phyloP scores from a whole-genome alignment of 2,329 filamentous ascomycete species.

The Cryphonectria carpinicola region DNA sequence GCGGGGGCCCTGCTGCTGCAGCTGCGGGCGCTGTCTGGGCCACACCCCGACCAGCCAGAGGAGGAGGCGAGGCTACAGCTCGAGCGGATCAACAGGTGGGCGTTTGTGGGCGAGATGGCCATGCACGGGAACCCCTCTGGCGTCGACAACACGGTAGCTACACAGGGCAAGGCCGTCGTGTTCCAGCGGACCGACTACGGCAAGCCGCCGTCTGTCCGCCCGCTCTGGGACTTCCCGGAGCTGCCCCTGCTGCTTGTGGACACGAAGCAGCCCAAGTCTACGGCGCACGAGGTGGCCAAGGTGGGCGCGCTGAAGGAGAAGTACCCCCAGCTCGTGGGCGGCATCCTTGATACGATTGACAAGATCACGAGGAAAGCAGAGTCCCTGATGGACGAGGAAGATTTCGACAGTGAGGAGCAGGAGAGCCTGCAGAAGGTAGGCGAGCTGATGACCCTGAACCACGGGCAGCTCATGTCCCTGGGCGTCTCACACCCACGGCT shows the following conservation, averaged over 20 bases:
- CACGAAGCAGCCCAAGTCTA: conserved; percentile 86
- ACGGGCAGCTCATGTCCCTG: conserved; percentile 86
- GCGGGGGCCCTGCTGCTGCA: conserved; percentile 84
- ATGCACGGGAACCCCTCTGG: conserved; percentile 97
- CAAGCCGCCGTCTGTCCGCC: conserved; percentile 74
- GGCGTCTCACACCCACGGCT: conserved; percentile 94
- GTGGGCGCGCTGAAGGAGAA: conserved; percentile 72
- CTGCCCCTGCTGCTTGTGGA: conserved; percentile 88
- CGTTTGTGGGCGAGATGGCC: conserved; percentile 94
- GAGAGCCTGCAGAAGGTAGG: conserved; percentile 74
- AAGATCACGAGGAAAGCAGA: conserved; percentile 63
- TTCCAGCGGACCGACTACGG: conserved; percentile 81
- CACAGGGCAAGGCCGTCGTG: conserved; percentile 90
- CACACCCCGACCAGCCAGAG: conserved; percentile 86
- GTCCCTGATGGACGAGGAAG: conserved; percentile 58
- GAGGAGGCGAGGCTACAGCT: conserved; percentile 89
- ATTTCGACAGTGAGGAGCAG: conserved; percentile 68
- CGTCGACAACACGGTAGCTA: conserved; percentile 94
- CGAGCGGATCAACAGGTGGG: conserved; percentile 96
- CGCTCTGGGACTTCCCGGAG: conserved; percentile 88
- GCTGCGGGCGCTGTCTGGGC: conserved; percentile 83
- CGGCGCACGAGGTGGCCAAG: conserved; percentile 82
- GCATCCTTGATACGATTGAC: conserved; percentile 86
- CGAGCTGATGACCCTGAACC: conserved; percentile 90
- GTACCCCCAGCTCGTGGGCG: conserved; percentile 77